Percentiles rank a stretch among this genome's conserved stretches.
Evolutionary conservation across 1,284 basidiomycete species (phyloP).

Genomic region (Irpex lacteus): DNA sequence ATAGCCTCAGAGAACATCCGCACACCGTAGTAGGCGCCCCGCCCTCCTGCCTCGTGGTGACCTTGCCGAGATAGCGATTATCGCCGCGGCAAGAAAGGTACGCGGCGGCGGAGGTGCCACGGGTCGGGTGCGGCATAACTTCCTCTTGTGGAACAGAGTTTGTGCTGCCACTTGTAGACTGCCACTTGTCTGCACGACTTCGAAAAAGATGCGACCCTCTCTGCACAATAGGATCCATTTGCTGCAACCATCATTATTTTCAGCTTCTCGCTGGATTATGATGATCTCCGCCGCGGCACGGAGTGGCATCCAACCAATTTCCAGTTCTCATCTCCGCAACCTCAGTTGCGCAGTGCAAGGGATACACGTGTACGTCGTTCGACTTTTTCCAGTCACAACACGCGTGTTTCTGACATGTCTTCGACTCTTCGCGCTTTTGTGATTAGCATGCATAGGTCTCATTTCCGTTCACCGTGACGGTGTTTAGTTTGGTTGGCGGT

Average conservation of each 20-base stretch:
- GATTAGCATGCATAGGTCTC: background rate
- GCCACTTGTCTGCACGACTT: too few relatives aligned
- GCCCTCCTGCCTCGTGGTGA: background rate
- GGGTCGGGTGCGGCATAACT: background rate
- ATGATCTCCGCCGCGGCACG: too few relatives aligned
- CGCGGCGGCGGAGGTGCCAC: background rate
- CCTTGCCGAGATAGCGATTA: background rate
- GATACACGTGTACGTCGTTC: background rate
- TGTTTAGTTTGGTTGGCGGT: background rate
- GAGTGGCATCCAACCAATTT: too few relatives aligned
- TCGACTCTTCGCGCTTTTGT: background rate
- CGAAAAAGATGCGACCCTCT: too few relatives aligned
- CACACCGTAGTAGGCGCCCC: too few relatives aligned
- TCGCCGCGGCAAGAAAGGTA: background rate
- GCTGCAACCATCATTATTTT: too few relatives aligned
- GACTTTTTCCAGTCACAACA: background rate
- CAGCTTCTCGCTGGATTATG: too few relatives aligned
- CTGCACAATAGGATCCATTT: too few relatives aligned
- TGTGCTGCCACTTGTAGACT: too few relatives aligned
- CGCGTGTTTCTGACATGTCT: background rate
- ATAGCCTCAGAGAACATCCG: too few relatives aligned
- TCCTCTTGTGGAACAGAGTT: background rate
- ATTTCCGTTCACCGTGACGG: background rate
- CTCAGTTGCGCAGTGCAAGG: background rate
- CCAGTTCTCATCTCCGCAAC: too few relatives aligned